phyloP scores from a whole-genome alignment of 2,329 filamentous ascomycete genomes.

The Bimuria novae-zelandiae region DNA sequence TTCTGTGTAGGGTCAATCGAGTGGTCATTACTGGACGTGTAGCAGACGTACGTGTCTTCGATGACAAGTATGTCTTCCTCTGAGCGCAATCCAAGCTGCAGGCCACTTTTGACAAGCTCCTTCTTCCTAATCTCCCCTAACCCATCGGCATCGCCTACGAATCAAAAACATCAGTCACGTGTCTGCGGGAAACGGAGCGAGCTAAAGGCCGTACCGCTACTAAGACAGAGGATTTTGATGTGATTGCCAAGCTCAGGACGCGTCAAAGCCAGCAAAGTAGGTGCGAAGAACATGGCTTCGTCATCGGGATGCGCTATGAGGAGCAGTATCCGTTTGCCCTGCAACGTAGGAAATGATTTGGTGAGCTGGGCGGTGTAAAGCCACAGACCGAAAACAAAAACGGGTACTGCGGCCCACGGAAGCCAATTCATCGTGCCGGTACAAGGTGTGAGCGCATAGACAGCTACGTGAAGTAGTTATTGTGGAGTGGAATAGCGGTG shows the following conservation, averaged over 20 bases:
- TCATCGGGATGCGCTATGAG: slow-evolving; percentile 98
- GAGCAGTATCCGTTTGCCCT: slow-evolving; percentile 84
- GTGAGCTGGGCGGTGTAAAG: slow-evolving; percentile 53
- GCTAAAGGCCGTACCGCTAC: slow-evolving; percentile 65
- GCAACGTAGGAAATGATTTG: slow-evolving; percentile 66
- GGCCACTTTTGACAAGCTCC: slow-evolving; percentile 81
- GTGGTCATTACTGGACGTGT: slow-evolving; percentile 8
- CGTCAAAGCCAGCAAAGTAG: slow-evolving; percentile 83
- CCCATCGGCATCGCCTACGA: slow-evolving; percentile 78
- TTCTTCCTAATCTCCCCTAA: slow-evolving; percentile 80
- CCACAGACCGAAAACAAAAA: slow-evolving; percentile 51
- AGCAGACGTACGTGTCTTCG: slow-evolving; percentile 65
- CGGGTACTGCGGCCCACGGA: slow-evolving; percentile 46
- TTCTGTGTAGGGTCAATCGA: slow-evolving; percentile 45
- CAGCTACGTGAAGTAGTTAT: background rate
- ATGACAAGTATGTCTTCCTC: slow-evolving; percentile 85
- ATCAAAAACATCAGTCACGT: background rate
- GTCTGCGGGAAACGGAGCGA: background rate
- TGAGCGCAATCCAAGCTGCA: slow-evolving; percentile 73
- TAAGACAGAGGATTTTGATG: slow-evolving; percentile 91
- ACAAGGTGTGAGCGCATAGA: background rate
- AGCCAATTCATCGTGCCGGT: slow-evolving; percentile 48
- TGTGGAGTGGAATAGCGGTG: background rate
- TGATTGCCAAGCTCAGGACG: slow-evolving; percentile 81
- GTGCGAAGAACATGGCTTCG: slow-evolving; percentile 99